Percentiles rank a stretch among this genome's conserved stretches.
These are phyloP conservation scores for Babesia caballi DNA, from an alignment of 169 alveolate species.

Conservation along the genomic window DNA sequence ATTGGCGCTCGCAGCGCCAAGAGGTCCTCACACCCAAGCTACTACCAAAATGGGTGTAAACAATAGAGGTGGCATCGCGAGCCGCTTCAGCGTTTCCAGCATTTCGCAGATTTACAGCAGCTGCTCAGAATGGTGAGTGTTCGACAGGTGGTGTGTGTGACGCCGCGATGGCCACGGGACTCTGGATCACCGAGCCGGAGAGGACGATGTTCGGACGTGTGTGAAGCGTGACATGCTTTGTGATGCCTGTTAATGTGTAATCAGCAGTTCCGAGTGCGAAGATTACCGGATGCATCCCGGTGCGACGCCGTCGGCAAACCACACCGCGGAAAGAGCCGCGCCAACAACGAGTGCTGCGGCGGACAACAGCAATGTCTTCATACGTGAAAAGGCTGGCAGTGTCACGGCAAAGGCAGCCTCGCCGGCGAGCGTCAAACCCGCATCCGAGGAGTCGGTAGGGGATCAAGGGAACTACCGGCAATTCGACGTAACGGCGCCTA, in stretches of 20 bases:
- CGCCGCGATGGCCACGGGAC: no score
- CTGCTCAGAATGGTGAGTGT: conserved; percentile 3
- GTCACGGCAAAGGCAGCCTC: not conserved
- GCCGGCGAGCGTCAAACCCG: not conserved
- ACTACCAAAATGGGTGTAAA: no score
- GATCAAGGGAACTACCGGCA: no score
- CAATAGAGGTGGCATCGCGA: not conserved
- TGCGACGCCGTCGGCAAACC: not conserved
- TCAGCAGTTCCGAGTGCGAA: no score
- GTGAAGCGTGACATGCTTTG: no score
- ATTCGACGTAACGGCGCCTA: no score
- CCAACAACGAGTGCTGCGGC: not conserved
- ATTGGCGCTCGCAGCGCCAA: no score
- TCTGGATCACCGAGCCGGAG: no score
- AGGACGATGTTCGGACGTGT: no score
- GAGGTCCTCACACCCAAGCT: no score
- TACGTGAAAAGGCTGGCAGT: not conserved
- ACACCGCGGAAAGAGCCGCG: not conserved
- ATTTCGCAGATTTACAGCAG: conserved; percentile 14
- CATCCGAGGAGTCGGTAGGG: no score
- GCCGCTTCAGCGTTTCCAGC: conserved; percentile 27
- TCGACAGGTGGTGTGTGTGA: not conserved
- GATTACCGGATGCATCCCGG: not conserved
- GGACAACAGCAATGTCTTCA: not conserved
- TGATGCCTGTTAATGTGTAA: no score